Base-by-base conservation (phyloP, 768 basidiomycete species). In the Rubroboletus satanas region DNA sequence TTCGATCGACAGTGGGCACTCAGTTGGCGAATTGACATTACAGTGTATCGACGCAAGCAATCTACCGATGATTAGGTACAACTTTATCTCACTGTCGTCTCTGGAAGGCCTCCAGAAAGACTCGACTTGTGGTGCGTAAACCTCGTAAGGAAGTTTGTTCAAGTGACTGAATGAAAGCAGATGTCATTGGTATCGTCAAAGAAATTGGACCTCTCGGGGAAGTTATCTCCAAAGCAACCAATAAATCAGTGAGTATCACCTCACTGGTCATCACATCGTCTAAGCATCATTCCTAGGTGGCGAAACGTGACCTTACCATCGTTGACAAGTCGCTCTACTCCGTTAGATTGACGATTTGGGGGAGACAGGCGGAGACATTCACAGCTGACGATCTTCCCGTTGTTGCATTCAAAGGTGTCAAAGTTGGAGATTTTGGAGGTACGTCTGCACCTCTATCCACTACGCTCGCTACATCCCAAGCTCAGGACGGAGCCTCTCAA, bases 381-480 rank as follows among this genome's bases (percentile, higher is more conserved):
- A 69, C 71, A n/a, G 73, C 78, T 6, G 75, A 79, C 11, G 77
- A 77, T 46, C 67, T 79, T 47, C 83, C 91, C 9, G 85, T 98
- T 31, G 80, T 95, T 59, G 96, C 96, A 5, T 91, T 95, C 80
- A 97, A 95, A 73, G 88, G 91, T 23, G 91, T 93, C 59, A 92
- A 88, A 69, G 90, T 98, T 38, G 87, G 92, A 28, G 96, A 98
- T 60, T 99, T 88, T 69, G 86, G 87, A 64, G 93, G 93, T 83
- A 62, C 47, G 74, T 54, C 2, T 15, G 35, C 17, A 28, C 11
- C 23, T 26, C 26, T 42, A 43, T 45, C 26, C 18, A 51, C 28
- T 42, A 21, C 45, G 18, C 44, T 54, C n/a, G 43, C 54, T 52
- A 52, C 41, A 59, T 57, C 57, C 45, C 35, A 10, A 55, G 10